Evolutionary conservation across 192 early-diverging fungal species (phyloP), one percentile per base, ranked within the genome.

Genomic region (Radiomyces spectabilis): DNA sequence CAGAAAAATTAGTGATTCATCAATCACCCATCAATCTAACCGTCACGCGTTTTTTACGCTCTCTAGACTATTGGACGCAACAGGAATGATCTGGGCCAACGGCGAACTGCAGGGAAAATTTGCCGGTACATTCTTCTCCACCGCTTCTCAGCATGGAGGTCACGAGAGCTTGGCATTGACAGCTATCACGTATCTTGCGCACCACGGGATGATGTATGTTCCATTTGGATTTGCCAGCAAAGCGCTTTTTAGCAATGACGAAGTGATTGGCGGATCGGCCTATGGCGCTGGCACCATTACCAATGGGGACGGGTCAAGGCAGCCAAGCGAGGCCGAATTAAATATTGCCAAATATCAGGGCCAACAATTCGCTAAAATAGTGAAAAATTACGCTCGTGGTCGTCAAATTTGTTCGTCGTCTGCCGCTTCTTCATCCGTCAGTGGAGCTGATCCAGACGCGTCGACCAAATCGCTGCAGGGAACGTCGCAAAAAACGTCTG

Each of bases 121-220:
- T 38, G 87, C 73, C 4, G 88, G 82, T 26, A 64, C 74, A 41
- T 91, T 93, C 75, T 81, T 78, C 41, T 85, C 86, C 30, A 88
- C 87, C 6, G 81, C 70, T 5, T 73, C 78, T 40, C 85, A 86
- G 71, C 82, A 85, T 62, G 88, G 88, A 46, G 90, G 90, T 18
- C 86, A 89, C 72, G 88, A 93, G 61, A 77, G 75, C 26, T 88
- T 86, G 4, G 78, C 81, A 26, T 55, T 84, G 5, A 79, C 77
- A 25, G 68, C 88, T 35, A 51, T 91, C 21, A 73, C 86, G 0
- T 75, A 79, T 63, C 72, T 88, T 32, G 80, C 76, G 5, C 87
- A 91, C 71, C 89, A 89, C 61, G 91, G 88, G 25, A 80, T 93
- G 38, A 71, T 80, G 44, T 93, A 74, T 56, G 84, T 90, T 35